A percentile compares a stretch with the other conserved stretches of the same genome.
Evolutionary conservation across 164 flowering plant genomes (phyloP).

Genomic region (Brasenia schreberi): DNA sequence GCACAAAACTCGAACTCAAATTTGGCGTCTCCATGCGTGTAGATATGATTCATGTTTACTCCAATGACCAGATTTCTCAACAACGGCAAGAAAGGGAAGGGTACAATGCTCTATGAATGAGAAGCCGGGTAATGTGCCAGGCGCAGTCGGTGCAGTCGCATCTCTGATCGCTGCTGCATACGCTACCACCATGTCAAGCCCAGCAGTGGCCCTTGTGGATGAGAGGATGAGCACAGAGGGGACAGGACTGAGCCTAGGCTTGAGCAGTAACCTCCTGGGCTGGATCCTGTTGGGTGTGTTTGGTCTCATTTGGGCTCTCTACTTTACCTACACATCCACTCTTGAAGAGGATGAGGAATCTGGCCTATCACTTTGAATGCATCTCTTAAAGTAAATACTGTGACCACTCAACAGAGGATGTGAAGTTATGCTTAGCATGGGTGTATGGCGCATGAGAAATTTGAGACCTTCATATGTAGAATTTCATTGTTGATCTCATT

Average conservation of each 20-base stretch:
- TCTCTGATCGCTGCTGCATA: conserved; percentile 32
- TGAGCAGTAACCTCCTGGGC: conserved; percentile 85
- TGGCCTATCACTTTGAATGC: conserved; percentile 47
- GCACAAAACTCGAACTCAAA: too few relatives aligned
- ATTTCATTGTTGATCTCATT: too few relatives aligned
- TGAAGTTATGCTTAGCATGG: neutral
- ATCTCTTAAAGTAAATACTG: neutral
- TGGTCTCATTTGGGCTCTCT: conserved; percentile 78
- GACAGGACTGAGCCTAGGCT: conserved; percentile 80
- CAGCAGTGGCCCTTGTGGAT: conserved; percentile 71
- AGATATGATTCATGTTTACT: neutral
- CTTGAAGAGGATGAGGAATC: conserved; percentile 97
- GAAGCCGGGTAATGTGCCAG: conserved; percentile 8
- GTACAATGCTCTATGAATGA: conserved; percentile 36
- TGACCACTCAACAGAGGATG: neutral
- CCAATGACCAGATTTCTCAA: conserved; percentile 27
- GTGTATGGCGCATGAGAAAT: neutral
- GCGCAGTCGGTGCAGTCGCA: conserved; percentile 22
- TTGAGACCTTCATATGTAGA: too few relatives aligned
- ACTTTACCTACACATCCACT: conserved; percentile 41
- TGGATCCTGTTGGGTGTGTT: conserved; percentile 89
- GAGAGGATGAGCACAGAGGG: conserved; percentile 95
- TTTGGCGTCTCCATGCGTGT: too few relatives aligned
- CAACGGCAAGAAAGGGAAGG: conserved; percentile 25
- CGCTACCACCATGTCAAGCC: conserved; percentile 30